Evolutionary conservation across 129 eudicot species (phyloP).

Genomic region (Artemisia argyi): DNA sequence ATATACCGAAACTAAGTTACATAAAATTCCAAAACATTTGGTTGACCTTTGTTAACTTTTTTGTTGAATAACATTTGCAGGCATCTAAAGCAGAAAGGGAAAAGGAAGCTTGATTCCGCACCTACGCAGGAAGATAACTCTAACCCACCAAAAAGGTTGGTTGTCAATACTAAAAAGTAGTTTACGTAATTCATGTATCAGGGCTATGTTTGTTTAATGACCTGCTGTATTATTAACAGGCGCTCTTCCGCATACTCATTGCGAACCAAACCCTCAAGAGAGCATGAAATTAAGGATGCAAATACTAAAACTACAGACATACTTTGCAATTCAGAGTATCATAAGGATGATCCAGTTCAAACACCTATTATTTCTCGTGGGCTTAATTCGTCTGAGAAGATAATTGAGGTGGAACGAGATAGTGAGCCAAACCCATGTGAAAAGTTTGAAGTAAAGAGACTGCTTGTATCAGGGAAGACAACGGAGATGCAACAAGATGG

Average conservation of each 20-base stretch:
- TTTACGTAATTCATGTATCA: conserved; percentile 1
- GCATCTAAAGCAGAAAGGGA: conserved; percentile 32
- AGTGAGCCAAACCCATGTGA: background rate
- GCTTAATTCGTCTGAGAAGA: background rate
- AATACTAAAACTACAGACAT: background rate
- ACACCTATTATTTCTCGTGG: conserved; percentile 3
- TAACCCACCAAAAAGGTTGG: conserved; percentile 23
- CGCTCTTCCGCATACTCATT: conserved; percentile 18
- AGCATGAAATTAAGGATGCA: background rate
- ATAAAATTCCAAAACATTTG: background rate
- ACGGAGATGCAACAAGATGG: no score
- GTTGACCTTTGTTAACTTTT: background rate
- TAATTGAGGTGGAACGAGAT: background rate
- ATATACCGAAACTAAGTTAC: background rate
- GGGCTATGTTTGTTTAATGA: background rate
- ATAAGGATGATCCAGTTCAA: background rate
- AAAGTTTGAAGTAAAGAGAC: conserved; percentile 13
- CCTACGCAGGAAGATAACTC: conserved; percentile 16
- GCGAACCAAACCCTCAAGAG: conserved; percentile 15
- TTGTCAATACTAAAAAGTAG: background rate
- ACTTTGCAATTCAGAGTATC: background rate
- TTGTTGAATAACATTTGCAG: conserved; percentile 28
- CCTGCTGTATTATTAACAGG: conserved; percentile 27
- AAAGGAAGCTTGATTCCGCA: conserved; percentile 33
- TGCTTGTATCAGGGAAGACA: no score